Evolutionary conservation across 345 rosid species (phyloP).

Genomic region (Murraya koenigii): DNA sequence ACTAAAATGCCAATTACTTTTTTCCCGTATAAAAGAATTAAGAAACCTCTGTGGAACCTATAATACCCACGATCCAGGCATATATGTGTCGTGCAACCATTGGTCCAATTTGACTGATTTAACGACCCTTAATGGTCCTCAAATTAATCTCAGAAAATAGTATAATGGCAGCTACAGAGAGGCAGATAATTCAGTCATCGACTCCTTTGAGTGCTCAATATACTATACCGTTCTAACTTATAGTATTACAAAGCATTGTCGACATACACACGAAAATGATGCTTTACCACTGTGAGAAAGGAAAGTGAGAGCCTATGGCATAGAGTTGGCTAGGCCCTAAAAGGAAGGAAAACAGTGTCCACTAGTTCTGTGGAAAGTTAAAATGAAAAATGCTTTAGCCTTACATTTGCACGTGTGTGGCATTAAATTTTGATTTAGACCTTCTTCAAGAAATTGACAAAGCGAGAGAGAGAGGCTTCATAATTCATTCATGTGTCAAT

Average conservation of each 20-base stretch:
- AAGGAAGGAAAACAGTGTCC: not conserved
- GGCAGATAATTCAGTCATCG: too few relatives aligned
- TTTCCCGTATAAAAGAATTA: not conserved
- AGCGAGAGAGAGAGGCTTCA: not conserved
- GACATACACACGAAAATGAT: too few relatives aligned
- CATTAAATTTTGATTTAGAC: slow-evolving; percentile 9
- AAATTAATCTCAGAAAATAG: not conserved
- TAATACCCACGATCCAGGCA: not conserved
- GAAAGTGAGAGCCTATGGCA: not conserved
- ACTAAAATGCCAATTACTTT: not conserved
- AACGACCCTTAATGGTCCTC: not conserved
- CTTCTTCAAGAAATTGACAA: not conserved
- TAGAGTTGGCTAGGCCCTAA: not conserved
- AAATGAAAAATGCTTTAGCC: not conserved
- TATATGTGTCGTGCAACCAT: not conserved
- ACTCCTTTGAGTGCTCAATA: too few relatives aligned
- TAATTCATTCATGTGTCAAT: not conserved
- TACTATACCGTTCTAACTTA: too few relatives aligned
- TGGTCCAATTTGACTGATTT: not conserved
- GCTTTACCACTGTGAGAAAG: not conserved
- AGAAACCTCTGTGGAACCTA: not conserved
- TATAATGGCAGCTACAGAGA: not conserved
- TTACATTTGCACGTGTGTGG: slow-evolving; percentile 26
- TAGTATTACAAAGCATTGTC: too few relatives aligned
- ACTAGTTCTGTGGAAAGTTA: not conserved